Percentiles rank a stretch among this genome's conserved stretches.
Evolutionary conservation across 345 rosid genomes (phyloP).

Genomic region (Clausena lansium): DNA sequence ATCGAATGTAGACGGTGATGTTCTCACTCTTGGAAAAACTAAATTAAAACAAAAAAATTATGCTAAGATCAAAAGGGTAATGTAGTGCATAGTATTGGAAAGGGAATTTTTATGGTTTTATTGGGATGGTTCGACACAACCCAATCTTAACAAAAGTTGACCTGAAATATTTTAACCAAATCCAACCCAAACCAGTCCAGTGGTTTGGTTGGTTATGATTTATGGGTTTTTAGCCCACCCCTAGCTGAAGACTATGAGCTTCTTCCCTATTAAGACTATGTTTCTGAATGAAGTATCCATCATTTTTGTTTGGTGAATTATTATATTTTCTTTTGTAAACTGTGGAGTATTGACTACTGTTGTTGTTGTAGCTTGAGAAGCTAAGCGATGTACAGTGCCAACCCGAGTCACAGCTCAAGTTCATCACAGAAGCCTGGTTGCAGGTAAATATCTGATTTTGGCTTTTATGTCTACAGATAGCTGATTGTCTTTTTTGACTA

Average conservation of each 20-base stretch:
- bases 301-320: neutral
- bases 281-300: neutral
- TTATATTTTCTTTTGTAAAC: neutral
- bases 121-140: neutral
- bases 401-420: slow-evolving; percentile 83
- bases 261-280: neutral
- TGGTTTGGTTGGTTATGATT: neutral
- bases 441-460: slow-evolving; percentile 47
- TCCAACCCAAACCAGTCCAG: neutral
- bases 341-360: slow-evolving; percentile 21
- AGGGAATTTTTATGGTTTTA: neutral
- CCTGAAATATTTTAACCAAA: neutral
- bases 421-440: slow-evolving; percentile 84
- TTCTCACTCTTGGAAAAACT: neutral
- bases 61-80: neutral
- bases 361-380: slow-evolving; percentile 59
- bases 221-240: neutral
- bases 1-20: too few species aligned
- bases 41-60: too few species aligned
- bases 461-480: neutral
- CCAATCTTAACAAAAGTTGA: neutral
- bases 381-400: slow-evolving; percentile 80
- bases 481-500: neutral
- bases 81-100: neutral
- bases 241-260: neutral